Evolutionary conservation across 495 filamentous ascomycete genomes (phyloP), one percentile per base, ranked within the genome.

Genomic region (Schizothecium vesticola): DNA sequence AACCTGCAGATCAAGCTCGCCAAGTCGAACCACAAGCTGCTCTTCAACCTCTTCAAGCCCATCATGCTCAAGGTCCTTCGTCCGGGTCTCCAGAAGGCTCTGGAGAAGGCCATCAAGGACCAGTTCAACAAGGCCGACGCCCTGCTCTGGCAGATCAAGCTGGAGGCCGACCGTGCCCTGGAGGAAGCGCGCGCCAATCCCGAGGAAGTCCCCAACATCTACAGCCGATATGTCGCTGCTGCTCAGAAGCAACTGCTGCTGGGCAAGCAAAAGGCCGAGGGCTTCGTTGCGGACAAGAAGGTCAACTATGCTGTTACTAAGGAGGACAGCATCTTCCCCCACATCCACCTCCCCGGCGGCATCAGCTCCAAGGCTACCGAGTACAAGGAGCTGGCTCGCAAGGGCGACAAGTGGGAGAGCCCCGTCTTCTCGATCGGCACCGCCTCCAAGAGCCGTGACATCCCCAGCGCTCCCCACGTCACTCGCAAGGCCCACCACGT

Each of bases 321-420:
- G 77, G 85, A 97, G 65, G 92, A 96, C 72, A 93, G 91, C 69
- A 90, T 97, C 63, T 96, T 98, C 89, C 89, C 90, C 62, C 84
- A 92, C 73, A 88, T 99, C 78, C 86, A 90, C 60, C 86, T 99
- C 1, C 94, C 94, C 25, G 93, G 93, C 64, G 93, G 93, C 67
- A 94, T 97, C 77, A 92, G 91, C 65, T 90, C 86, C 81, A 97
- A 97, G 86, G 94, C 95, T 22, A 96, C 94, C 64, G 91, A 97
- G 78, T 98, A 94, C 84, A 92, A 88, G 78, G 88, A 97, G 57
- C 83, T 97, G 55, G 92, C 95, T 16, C 81, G 82, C 64, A 93
- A 92, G 84, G 95, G 96, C 61, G 90, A 97, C 72, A 89, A 89
- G 78, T 99, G 95, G 95, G 90, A 97, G 81, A 94, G 90, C 29